phyloP scores from a whole-genome alignment of 805 yeast genomes.

The Wickerhamomyces bisporus region DNA sequence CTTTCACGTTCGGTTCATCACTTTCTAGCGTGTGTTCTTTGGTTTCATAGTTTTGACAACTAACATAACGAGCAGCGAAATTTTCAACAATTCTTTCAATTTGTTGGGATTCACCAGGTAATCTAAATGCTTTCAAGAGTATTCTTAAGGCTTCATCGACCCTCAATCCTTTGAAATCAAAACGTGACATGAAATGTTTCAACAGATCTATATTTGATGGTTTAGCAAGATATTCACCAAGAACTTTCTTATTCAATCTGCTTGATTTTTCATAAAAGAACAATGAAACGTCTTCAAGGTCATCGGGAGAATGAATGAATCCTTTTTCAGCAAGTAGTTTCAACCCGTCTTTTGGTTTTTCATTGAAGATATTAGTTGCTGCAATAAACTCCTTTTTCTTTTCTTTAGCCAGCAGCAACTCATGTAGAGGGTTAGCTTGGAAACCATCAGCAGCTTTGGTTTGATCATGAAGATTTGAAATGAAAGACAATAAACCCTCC shows the following conservation, averaged over 20 bases:
- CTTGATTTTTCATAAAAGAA: conserved; percentile 78
- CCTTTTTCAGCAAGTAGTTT: conserved; percentile 57
- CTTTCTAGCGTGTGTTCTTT: conserved; percentile 9
- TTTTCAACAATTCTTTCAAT: conserved; percentile 88
- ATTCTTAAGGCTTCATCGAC: conserved; percentile 92
- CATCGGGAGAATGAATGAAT: conserved; percentile 49
- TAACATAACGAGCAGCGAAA: conserved; percentile 77
- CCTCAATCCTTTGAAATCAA: conserved; percentile 68
- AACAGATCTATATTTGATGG: conserved; percentile 59
- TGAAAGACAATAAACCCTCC: conserved; percentile 74
- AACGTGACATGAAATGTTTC: conserved; percentile 56
- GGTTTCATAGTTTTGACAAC: conserved; percentile 42
- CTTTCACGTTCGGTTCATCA: no score
- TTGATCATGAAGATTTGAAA: conserved; percentile 55
- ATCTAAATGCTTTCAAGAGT: conserved; percentile 73
- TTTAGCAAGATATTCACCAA: conserved; percentile 84
- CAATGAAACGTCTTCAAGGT: conserved; percentile 58
- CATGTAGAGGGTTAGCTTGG: conserved; percentile 11
- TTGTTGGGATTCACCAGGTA: conserved; percentile 97
- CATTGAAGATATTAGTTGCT: conserved; percentile 73
- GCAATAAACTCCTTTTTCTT: conserved; percentile 70
- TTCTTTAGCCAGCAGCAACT: conserved; percentile 28
- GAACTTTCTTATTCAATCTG: conserved; percentile 76
- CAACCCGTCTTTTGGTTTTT: conserved; percentile 73
- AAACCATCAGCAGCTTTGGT: conserved; percentile 22